Evolutionary conservation across 2,329 filamentous ascomycete species (phyloP).

Genomic region (Scytalidium sp.): DNA sequence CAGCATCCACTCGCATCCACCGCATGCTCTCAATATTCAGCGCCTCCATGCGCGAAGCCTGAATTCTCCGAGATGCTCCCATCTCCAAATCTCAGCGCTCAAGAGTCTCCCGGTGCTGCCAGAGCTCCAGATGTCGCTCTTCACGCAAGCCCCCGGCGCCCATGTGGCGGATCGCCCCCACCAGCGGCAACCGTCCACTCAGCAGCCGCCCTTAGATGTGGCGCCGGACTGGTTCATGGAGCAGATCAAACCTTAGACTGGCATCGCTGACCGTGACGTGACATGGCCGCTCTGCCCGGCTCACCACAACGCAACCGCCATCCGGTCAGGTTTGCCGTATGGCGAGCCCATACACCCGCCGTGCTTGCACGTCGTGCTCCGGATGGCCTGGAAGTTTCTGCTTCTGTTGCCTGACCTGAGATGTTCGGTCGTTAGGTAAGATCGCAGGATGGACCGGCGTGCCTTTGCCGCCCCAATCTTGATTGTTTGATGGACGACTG

Average conservation of each 20-base stretch:
- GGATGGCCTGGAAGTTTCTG: not conserved
- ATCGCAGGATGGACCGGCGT: not conserved
- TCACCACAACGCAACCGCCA: not conserved
- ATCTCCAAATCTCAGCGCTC: not conserved
- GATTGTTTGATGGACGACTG: not conserved
- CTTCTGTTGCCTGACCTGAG: not conserved
- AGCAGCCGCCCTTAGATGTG: not conserved
- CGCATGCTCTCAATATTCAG: no score
- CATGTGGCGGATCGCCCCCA: not conserved
- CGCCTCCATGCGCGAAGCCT: no score
- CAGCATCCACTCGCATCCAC: no score
- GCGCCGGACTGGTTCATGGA: no score
- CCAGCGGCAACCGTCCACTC: not conserved
- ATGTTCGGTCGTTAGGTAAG: not conserved
- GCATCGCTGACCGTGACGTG: not conserved
- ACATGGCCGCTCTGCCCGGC: not conserved
- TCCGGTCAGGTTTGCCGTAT: not conserved
- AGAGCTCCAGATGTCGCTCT: no score
- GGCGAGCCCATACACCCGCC: not conserved
- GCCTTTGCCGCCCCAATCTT: not conserved
- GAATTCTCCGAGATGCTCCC: not conserved
- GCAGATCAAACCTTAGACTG: no score
- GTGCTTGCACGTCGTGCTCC: not conserved
- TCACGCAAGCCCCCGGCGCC: not conserved
- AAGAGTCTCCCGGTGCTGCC: no score